Conservation (phyloP, 352 stramenopile genomes). For the Phytophthora pluvialis region DNA sequence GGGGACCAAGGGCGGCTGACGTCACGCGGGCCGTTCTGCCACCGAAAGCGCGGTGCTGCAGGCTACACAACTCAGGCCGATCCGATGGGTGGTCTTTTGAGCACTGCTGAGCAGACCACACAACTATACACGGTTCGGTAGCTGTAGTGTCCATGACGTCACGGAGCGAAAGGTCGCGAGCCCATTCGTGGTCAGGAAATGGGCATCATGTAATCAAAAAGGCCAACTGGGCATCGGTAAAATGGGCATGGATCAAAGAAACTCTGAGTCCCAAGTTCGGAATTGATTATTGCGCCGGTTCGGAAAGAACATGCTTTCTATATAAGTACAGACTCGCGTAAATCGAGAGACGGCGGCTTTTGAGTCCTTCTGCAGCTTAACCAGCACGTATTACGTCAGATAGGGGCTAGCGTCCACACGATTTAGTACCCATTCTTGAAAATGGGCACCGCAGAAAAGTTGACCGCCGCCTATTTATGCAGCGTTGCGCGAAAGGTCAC, state of each 20-base stretch:
- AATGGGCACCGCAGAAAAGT: not conserved
- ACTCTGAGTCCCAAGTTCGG: no score
- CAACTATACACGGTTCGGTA: conserved; percentile 12
- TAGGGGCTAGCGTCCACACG: no score
- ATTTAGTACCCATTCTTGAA: not conserved
- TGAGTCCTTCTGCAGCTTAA: no score
- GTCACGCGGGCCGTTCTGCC: conserved; percentile 12
- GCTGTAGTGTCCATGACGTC: conserved; percentile 23
- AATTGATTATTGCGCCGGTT: no score
- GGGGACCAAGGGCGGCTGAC: not conserved
- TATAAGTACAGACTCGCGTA: no score
- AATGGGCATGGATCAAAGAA: no score
- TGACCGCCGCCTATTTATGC: conserved; percentile 7
- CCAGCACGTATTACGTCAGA: no score
- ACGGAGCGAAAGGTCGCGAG: conserved; percentile 1
- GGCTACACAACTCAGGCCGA: conserved; percentile 8
- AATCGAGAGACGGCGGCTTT: no score
- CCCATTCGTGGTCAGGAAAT: not conserved
- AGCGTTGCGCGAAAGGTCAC: conserved; percentile 16
- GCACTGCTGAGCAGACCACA: not conserved
- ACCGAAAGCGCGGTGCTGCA: conserved; percentile 13
- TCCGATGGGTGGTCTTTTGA: not conserved
- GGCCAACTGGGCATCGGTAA: no score
- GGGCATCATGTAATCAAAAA: no score
- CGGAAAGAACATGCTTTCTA: no score